These are phyloP conservation scores for Puccinia coronata DNA, from an alignment of 1,284 basidiomycete species.

Conservation along the genomic window DNA sequence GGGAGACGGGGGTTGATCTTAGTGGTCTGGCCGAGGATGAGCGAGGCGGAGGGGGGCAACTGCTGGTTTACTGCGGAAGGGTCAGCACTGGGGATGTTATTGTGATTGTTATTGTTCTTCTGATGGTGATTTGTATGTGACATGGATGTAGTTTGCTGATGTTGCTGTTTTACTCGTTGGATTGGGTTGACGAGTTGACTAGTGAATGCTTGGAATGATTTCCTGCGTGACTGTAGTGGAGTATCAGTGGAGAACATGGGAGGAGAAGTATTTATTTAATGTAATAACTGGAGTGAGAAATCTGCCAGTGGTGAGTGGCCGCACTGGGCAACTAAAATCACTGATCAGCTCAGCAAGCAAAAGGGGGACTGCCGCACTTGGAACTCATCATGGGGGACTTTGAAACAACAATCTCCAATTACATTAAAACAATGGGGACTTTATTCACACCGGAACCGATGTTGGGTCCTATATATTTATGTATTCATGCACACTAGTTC, in stretches of 20 bases:
- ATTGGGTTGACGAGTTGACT: conserved; percentile 30
- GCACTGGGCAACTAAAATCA: no score
- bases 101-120: background rate
- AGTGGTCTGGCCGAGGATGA: conserved; percentile 31
- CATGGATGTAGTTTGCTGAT: conserved; percentile 14
- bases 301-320: no score
- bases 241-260: conserved; percentile 43
- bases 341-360: no score
- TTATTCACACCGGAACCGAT: no score
- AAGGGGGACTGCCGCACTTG: no score
- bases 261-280: background rate
- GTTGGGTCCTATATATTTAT: no score
- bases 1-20: conserved; percentile 28
- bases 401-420: no score
- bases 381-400: no score
- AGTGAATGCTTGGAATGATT: conserved; percentile 44
- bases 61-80: no score
- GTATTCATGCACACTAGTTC: no score
- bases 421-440: no score
- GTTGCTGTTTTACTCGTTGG: background rate
- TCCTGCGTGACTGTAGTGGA: conserved; percentile 20
- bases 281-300: no score
- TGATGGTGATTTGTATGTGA: background rate
- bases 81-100: background rate
- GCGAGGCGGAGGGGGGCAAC: conserved; percentile 30